A percentile compares a stretch with the other conserved stretches of the same genome.
Evolutionary conservation across 768 basidiomycete species (phyloP).

Genomic region (Leccinum variicolor): DNA sequence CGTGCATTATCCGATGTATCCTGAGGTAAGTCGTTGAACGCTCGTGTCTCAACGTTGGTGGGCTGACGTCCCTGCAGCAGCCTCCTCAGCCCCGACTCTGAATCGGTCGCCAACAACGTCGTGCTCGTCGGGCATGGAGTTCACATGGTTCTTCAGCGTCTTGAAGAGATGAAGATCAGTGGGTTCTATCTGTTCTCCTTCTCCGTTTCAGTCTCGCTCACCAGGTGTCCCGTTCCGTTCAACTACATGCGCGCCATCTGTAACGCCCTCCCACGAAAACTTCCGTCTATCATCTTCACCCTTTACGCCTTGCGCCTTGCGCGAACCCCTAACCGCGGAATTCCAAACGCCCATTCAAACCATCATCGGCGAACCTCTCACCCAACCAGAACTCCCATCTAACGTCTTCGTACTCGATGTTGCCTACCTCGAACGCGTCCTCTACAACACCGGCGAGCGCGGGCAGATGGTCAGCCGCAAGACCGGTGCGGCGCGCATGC

Average conservation of each 20-base stretch:
- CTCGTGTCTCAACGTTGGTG: slow-evolving; percentile 1
- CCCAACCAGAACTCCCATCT: slow-evolving; percentile 62
- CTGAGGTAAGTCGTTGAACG: slow-evolving; percentile 50
- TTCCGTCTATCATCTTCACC: background rate
- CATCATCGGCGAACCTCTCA: background rate
- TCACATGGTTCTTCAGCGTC: slow-evolving; percentile 50
- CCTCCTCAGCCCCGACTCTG: slow-evolving; percentile 72
- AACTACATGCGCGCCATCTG: background rate
- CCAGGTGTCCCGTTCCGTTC: background rate
- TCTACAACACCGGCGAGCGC: slow-evolving; percentile 57
- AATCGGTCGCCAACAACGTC: slow-evolving; percentile 63
- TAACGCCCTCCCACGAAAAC: background rate
- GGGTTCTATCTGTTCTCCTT: slow-evolving; percentile 24
- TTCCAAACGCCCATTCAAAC: background rate
- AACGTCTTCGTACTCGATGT: slow-evolving; percentile 71
- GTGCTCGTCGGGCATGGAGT: slow-evolving; percentile 68
- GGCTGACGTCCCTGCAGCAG: slow-evolving; percentile 43
- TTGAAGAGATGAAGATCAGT: slow-evolving; percentile 84
- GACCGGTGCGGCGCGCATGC: slow-evolving; percentile 48
- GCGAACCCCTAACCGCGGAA: background rate
- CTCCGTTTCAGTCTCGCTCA: background rate
- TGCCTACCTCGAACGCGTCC: slow-evolving; percentile 55
- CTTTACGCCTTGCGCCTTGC: background rate
- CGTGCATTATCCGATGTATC: slow-evolving; percentile 67
- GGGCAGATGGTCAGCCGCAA: slow-evolving; percentile 60